Evolutionary conservation across 306 rosid species (phyloP), one percentile per base, ranked within the genome.

Genomic region (Medicago truncatula): DNA sequence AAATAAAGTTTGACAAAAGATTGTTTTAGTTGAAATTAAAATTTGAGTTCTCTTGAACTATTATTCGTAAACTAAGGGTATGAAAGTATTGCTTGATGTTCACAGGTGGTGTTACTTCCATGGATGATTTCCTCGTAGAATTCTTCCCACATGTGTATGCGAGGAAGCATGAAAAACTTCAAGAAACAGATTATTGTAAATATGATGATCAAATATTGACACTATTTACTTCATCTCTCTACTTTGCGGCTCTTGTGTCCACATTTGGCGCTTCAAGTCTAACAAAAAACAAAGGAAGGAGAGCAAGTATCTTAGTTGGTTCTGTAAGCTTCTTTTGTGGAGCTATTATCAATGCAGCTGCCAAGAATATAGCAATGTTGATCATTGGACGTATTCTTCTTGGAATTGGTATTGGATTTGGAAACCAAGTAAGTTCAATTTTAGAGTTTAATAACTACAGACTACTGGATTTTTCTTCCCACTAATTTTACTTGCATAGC

Each of bases 121-220:
- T 93, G 98, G 97, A 93, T 76, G 98, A 93, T 75, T 93, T 93
- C 82, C 85, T 93, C 5, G 72, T 54, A 78, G 85, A 91, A 15
- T 93, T 93, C 85, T 93, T 93, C 79, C 97, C 98, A 0, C 17
- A 81, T 8, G 89, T 91, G 70, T 87, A 86, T 53, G 80, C 76
- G 66, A 88, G 90, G 67, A 93, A 93, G 85, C 96, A 85, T 6
- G 28, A 59, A 40, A 93, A 88, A 72, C 85, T 83, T 12, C 40
- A 64, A 9, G 98, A 93, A 82, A 93, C 97, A 7, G 97, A 93
- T 77, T 93, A 91, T 83, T 91, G 98, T 64, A 93, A 93, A 86
- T 93, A 91, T 38, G 97, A 93, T 74, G 86, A 81, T 67, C 98
- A 93, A 44, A 2, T 81, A 5, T 88, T 92, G 67, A 92, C 96